Evolutionary conservation across 495 filamentous ascomycete genomes (phyloP), one percentile per base, ranked within the genome.

Genomic region (Amniculicola lignicola): DNA sequence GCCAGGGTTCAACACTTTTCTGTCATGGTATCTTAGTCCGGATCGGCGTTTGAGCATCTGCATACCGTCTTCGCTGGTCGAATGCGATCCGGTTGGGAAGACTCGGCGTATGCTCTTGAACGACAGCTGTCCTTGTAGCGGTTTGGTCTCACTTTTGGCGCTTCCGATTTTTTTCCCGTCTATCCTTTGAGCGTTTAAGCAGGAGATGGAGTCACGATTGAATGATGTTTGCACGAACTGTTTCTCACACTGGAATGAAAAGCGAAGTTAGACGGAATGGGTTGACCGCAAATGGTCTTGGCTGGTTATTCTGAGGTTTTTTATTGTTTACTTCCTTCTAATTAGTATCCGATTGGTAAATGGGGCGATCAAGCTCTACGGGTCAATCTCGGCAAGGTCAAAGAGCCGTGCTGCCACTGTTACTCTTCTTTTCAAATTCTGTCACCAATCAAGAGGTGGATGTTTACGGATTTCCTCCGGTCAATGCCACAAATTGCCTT

Each of bases 181-280:
- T 4, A 29, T 27, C 22, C n/a, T 27, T 27, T 28, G 15, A 23
- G 18, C 29, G 29, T 36, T 50, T 4, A 5, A 53, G 48, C 36
- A 43, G 37, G 15, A 23, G 36, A 24, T 24, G 36, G 49, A 53
- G 15, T 28, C n/a, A 53, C 24, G 49, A 47, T 9, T 47, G 43
- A 40, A 40, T n/a, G n/a, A 40, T 40, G 37, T 6, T 40, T 6
- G 6, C 9, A 19, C 16, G 37, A 40, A 10, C 37, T 40, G 6
- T 9, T n/a, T n/a, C n/a, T n/a, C n/a, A n/a, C n/a, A 18, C 16
- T 40, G 37, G 19, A 40, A 12, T 9, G 6, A 19, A 19, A 40
- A 40, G 37, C 37, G 16, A 40, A 6, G 37, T 12, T 40, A 40
- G 37, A 40, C 37, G 6, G 37, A 18, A 33, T 33, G n/a, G 29